Evolutionary conservation across 805 yeast genomes (phyloP).

Genomic region (Candida berthetii): DNA sequence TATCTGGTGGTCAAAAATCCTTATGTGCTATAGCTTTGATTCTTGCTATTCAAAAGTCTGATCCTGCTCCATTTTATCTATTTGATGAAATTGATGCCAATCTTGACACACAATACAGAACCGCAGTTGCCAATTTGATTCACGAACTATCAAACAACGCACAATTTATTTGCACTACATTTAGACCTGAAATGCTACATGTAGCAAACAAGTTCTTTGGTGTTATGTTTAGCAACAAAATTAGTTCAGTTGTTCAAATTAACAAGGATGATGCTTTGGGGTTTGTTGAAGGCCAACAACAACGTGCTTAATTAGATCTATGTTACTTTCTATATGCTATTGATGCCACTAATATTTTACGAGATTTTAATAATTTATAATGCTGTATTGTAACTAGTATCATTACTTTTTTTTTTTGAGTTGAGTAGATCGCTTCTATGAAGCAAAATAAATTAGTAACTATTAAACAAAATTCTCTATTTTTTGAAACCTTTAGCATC

Average conservation of each 20-base stretch:
- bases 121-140: conserved; percentile 77
- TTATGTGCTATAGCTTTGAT: conserved; percentile 94
- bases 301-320: conserved; percentile 4
- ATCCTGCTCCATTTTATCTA: conserved; percentile 94
- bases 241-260: conserved; percentile 71
- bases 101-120: conserved; percentile 85
- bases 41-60: conserved; percentile 89
- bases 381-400: background rate
- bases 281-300: conserved; percentile 70
- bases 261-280: conserved; percentile 66
- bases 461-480: background rate
- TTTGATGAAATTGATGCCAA: conserved; percentile 98
- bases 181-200: conserved; percentile 86
- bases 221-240: conserved; percentile 76
- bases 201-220: conserved; percentile 87
- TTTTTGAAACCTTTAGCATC: conserved; percentile 27
- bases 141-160: conserved; percentile 59
- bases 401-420: background rate
- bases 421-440: background rate
- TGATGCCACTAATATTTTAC: background rate
- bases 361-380: background rate
- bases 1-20: conserved; percentile 96
- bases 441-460: conserved; percentile 3
- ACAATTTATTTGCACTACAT: conserved; percentile 95
- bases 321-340: background rate